Conservation (phyloP, 495 filamentous ascomycete species). For the Podospora fimiseda region DNA sequence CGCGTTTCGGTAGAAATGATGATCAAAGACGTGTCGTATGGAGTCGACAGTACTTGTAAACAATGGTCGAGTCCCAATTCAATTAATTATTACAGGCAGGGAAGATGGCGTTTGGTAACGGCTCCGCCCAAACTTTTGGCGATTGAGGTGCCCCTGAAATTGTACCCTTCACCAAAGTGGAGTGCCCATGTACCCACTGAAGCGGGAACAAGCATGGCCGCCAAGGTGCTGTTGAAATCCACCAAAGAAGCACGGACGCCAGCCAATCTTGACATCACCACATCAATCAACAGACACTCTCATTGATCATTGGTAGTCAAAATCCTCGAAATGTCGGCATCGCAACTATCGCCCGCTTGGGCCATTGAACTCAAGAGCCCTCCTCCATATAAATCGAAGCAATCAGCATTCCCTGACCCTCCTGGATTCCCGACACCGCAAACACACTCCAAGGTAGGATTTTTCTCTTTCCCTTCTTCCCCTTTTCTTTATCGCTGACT, state of each 20-base stretch:
- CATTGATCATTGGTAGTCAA: background rate
- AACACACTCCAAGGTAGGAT: conserved; percentile 48
- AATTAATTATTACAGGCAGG: background rate
- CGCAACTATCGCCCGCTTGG: conserved; percentile 61
- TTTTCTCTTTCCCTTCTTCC: background rate
- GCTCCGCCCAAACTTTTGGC: background rate
- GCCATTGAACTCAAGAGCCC: conserved; percentile 67
- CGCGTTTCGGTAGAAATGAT: too few relatives aligned
- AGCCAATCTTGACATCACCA: conserved; percentile 17
- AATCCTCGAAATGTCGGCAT: conserved; percentile 3
- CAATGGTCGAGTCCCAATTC: background rate
- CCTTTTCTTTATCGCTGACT: background rate
- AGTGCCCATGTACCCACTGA: conserved; percentile 6
- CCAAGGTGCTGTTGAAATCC: conserved; percentile 6
- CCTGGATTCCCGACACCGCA: conserved; percentile 67
- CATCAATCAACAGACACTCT: background rate
- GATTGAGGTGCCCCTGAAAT: background rate
- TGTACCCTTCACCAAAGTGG: background rate
- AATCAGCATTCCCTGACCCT: conserved; percentile 67
- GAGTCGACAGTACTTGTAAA: background rate
- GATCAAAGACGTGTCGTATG: too few relatives aligned
- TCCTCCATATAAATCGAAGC: conserved; percentile 50
- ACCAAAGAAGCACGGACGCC: conserved; percentile 8
- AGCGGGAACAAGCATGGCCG: conserved; percentile 13
- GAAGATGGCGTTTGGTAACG: background rate